phyloP scores from a whole-genome alignment of 768 basidiomycete species.

The Boletus huronensis region DNA sequence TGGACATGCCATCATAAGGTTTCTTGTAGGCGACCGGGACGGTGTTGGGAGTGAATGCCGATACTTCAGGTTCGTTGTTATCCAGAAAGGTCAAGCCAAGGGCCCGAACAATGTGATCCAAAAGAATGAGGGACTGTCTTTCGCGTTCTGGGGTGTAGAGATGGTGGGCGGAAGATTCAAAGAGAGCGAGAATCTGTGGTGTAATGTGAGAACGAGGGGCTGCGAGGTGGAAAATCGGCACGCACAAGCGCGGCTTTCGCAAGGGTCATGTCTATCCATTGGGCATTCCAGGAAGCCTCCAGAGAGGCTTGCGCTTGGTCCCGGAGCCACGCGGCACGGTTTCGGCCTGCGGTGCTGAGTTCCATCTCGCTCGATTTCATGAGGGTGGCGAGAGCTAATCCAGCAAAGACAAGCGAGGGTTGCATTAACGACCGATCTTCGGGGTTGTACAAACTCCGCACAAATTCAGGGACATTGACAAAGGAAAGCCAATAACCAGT shows the following conservation, averaged over 20 bases:
- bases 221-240: neutral
- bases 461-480: constrained; percentile 55
- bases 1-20: constrained; percentile 27
- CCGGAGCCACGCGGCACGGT: constrained; percentile 54
- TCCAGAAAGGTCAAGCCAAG: constrained; percentile 58
- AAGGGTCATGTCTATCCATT: constrained; percentile 58
- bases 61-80: constrained; percentile 48
- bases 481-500: constrained; percentile 68
- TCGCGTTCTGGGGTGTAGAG: constrained; percentile 55
- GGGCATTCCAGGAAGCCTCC: constrained; percentile 45
- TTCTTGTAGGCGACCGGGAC: constrained; percentile 48
- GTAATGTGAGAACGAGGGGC: constrained; percentile 10
- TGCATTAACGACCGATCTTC: constrained; percentile 57
- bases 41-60: constrained; percentile 44
- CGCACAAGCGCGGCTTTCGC: constrained; percentile 72
- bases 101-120: constrained; percentile 63
- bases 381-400: constrained; percentile 65
- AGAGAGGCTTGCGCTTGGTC: constrained; percentile 54
- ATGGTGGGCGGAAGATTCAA: constrained; percentile 73
- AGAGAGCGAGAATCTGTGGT: constrained; percentile 68
- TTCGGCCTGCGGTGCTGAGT: constrained; percentile 49
- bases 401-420: constrained; percentile 66
- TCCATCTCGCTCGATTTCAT: constrained; percentile 72
- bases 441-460: constrained; percentile 48
- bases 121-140: constrained; percentile 47